These are phyloP conservation scores for Phytomonas serpens DNA, from an alignment of 208 protist genomes.

Conservation along the genomic window DNA sequence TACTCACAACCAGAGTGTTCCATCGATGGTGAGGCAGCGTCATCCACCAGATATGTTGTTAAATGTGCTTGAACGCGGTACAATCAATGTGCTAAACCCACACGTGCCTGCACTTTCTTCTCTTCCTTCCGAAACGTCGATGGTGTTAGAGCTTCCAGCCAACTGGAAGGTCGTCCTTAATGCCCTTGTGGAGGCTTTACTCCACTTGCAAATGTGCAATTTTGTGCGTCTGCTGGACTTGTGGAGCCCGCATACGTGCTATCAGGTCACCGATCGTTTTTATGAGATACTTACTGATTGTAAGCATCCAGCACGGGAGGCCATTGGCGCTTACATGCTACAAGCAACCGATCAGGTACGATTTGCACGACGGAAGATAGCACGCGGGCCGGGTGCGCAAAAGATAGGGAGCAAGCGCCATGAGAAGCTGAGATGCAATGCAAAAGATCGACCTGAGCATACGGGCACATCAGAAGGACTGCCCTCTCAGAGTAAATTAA, in stretches of 20 bases:
- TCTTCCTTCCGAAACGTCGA: neutral
- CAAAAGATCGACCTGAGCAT: neutral
- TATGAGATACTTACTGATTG: neutral
- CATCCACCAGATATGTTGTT: neutral
- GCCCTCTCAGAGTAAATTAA: neutral
- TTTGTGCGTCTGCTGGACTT: neutral
- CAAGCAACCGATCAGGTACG: neutral
- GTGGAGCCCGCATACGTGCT: neutral
- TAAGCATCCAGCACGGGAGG: neutral
- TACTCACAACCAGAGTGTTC: neutral
- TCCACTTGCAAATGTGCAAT: slow-evolving; percentile 3
- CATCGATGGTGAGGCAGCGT: neutral
- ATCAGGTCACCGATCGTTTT: neutral
- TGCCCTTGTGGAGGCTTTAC: neutral
- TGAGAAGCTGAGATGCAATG: neutral
- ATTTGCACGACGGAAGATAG: neutral
- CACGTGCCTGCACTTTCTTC: neutral
- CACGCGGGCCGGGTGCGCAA: neutral
- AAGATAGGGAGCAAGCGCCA: neutral
- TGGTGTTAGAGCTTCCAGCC: neutral
- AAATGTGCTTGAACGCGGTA: neutral
- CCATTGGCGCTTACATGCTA: slow-evolving; percentile 13
- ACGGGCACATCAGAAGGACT: neutral
- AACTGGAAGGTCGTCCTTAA: neutral
- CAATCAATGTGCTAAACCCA: neutral